A percentile compares a stretch with the other conserved stretches of the same genome.
Conservation (phyloP, 306 rosid species). For the Arachis hypogaea region DNA sequence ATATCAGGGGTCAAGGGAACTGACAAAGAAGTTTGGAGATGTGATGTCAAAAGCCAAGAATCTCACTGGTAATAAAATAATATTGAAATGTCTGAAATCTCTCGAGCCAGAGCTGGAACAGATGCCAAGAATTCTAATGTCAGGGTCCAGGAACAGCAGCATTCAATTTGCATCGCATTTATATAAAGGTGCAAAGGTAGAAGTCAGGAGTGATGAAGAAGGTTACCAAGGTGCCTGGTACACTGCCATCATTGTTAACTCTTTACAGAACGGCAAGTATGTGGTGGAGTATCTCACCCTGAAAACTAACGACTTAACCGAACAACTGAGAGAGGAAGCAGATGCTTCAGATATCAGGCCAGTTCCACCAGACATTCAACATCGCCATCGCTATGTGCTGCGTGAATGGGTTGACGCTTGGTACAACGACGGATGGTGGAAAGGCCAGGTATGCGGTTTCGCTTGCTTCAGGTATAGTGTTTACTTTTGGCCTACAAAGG, state of each 20-base stretch:
- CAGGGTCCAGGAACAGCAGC: conserved; percentile 7
- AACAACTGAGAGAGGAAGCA: conserved; percentile 48
- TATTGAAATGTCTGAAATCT: conserved; percentile 25
- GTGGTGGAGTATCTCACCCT: conserved; percentile 50
- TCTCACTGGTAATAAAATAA: conserved; percentile 28
- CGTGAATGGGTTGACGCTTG: conserved; percentile 44
- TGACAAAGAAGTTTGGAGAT: conserved; percentile 29
- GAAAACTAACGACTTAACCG: conserved; percentile 48
- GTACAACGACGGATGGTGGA: conserved; percentile 63
- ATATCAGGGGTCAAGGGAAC: conserved; percentile 36
- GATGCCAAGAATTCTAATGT: background rate
- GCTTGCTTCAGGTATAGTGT: conserved; percentile 38
- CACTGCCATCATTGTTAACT: conserved; percentile 36
- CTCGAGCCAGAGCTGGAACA: conserved; percentile 25
- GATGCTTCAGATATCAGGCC: conserved; percentile 47
- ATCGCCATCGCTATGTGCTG: conserved; percentile 7
- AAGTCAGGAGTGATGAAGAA: conserved; percentile 54
- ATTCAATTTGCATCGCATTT: conserved; percentile 23
- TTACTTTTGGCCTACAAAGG: conserved; percentile 46
- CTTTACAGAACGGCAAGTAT: conserved; percentile 37
- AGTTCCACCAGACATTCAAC: conserved; percentile 39
- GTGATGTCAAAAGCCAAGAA: conserved; percentile 28
- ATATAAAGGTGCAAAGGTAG: conserved; percentile 38
- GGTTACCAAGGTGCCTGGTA: conserved; percentile 53
- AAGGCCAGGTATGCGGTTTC: conserved; percentile 42